Evolutionary conservation across 805 yeast genomes (phyloP).

Genomic region (Helenozyma rhizophorensis): DNA sequence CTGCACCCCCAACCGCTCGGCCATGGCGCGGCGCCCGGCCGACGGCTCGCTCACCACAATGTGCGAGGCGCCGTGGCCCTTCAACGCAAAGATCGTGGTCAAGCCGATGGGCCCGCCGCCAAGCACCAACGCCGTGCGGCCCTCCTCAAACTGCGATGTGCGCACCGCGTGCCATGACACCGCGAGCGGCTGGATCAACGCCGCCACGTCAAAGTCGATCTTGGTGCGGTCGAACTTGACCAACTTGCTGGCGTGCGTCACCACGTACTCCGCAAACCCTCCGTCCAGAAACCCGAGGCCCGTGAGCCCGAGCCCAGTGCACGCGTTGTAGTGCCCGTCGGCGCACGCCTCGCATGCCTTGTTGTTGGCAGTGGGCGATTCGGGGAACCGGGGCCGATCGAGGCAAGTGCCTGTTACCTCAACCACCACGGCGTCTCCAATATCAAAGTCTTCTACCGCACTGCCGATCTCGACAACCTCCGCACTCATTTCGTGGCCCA

Average conservation of each 20-base stretch:
- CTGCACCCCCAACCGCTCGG: constrained; percentile 45
- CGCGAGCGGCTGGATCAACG: constrained; percentile 53
- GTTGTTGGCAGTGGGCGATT: constrained; percentile 21
- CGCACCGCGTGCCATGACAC: constrained; percentile 60
- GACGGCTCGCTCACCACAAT: constrained; percentile 64
- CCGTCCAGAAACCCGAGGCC: constrained; percentile 59
- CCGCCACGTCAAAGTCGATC: constrained; percentile 39
- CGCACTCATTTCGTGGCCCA: constrained; percentile 57
- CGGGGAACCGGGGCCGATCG: constrained; percentile 40
- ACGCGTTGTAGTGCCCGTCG: constrained; percentile 49
- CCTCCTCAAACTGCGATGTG: constrained; percentile 35
- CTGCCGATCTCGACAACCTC: constrained; percentile 42
- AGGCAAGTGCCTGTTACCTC: constrained; percentile 60
- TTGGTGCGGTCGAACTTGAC: constrained; percentile 39
- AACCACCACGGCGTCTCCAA: constrained; percentile 45
- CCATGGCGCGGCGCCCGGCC: constrained; percentile 49
- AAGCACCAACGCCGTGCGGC: constrained; percentile 47
- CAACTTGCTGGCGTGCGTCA: constrained; percentile 37
- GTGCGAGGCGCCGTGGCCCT: constrained; percentile 38
- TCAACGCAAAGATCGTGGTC: constrained; percentile 49
- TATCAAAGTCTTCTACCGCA: constrained; percentile 32
- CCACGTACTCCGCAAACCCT: constrained; percentile 47
- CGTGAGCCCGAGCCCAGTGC: constrained; percentile 43
- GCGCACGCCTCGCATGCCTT: constrained; percentile 45
- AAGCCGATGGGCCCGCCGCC: constrained; percentile 66